These are phyloP conservation scores for Albatrellus sp. DNA, from an alignment of 1,284 basidiomycete genomes.

Conservation along the genomic window DNA sequence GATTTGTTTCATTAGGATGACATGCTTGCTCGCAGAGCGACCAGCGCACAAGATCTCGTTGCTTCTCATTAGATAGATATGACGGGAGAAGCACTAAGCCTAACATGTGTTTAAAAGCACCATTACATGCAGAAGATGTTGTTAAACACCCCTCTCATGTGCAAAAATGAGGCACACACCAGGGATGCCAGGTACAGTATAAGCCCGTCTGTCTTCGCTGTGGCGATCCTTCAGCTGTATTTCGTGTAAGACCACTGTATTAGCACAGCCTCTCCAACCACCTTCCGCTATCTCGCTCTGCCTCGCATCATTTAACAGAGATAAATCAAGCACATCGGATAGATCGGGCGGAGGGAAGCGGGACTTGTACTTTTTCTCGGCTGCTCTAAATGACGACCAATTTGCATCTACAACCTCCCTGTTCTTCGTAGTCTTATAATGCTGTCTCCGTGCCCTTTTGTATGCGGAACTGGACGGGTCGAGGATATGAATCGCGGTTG, in stretches of 20 bases:
- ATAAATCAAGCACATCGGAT: slow-evolving; percentile 52
- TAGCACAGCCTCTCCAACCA: slow-evolving; percentile 33
- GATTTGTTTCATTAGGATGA: slow-evolving; percentile 75
- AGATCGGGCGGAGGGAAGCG: slow-evolving; percentile 67
- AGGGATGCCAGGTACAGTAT: slow-evolving; percentile 39
- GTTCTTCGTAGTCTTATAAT: slow-evolving; percentile 47
- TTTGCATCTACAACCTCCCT: slow-evolving; percentile 31
- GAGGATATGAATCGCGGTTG: slow-evolving; percentile 12
- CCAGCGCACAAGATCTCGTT: slow-evolving; percentile 56
- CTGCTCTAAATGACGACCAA: slow-evolving; percentile 62
- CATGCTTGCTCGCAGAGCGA: slow-evolving; percentile 65
- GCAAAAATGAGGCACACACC: slow-evolving; percentile 28
- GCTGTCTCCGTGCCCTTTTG: slow-evolving; percentile 51
- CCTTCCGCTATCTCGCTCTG: slow-evolving; percentile 27
- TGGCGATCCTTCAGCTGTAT: slow-evolving; percentile 5
- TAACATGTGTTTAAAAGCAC: slow-evolving; percentile 20
- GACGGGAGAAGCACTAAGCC: slow-evolving; percentile 74
- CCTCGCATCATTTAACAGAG: slow-evolving; percentile 28
- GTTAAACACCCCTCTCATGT: slow-evolving; percentile 9
- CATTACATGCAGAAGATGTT: slow-evolving; percentile 11
- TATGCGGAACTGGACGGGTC: slow-evolving; percentile 37
- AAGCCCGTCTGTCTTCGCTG: slow-evolving; percentile 24
- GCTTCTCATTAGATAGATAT: slow-evolving; percentile 48
- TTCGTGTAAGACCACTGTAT: slow-evolving; percentile 18
- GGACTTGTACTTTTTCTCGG: slow-evolving; percentile 69